Evolutionary conservation across 495 filamentous ascomycete genomes (phyloP).

Genomic region (Penicillium goetzii): DNA sequence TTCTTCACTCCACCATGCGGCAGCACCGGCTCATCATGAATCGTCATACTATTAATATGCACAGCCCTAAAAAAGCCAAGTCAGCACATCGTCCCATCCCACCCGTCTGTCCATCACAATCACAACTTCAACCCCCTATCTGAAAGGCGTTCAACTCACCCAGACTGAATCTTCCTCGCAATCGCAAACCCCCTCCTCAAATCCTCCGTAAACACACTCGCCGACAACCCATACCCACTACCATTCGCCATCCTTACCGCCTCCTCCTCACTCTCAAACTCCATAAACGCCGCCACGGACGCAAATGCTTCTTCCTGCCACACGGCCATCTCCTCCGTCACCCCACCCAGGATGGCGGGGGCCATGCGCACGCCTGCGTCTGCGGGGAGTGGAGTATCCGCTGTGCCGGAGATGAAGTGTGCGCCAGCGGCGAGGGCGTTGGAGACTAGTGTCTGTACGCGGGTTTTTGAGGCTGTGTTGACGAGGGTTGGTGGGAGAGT

Average conservation of each 20-base stretch:
- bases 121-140: no score
- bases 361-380: constrained; percentile 63
- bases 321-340: constrained; percentile 74
- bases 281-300: constrained; percentile 61
- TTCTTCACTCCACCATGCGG: constrained; percentile 87
- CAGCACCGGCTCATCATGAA: constrained; percentile 78
- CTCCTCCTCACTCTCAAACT: constrained; percentile 49
- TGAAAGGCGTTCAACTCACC: constrained; percentile 33
- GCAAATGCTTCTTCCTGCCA: constrained; percentile 83
- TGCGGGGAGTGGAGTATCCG: constrained; percentile 36
- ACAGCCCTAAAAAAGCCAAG: constrained; percentile 55
- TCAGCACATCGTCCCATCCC: neutral
- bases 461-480: constrained; percentile 60
- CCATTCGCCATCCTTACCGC: constrained; percentile 52
- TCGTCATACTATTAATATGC: constrained; percentile 86
- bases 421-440: constrained; percentile 70
- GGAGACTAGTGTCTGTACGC: constrained; percentile 63
- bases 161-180: constrained; percentile 50
- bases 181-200: constrained; percentile 46
- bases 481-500: constrained; percentile 63
- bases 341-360: constrained; percentile 67
- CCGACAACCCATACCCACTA: constrained; percentile 52
- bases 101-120: no score
- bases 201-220: constrained; percentile 54
- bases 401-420: constrained; percentile 58